Percentiles rank a stretch among this genome's conserved stretches.
Evolutionary conservation across 2,329 filamentous ascomycete genomes (phyloP).

Genomic region (Aspergillus uvarum): DNA sequence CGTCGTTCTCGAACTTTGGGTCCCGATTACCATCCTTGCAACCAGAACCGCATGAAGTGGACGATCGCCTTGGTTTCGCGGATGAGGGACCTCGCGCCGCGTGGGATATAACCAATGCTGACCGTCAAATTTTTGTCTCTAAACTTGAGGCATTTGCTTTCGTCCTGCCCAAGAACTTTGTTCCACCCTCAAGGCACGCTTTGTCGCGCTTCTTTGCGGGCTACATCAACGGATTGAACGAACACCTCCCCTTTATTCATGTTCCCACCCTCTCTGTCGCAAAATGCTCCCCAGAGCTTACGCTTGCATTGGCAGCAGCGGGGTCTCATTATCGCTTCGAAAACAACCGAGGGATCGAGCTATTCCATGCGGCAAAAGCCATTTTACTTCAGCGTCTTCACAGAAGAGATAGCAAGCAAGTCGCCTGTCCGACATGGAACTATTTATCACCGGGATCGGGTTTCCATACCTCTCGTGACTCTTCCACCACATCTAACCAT

Average conservation of each 20-base stretch:
- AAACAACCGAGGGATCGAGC: conserved; percentile 53
- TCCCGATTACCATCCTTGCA: conserved; percentile 50
- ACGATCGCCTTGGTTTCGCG: conserved; percentile 42
- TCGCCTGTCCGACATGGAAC: conserved; percentile 44
- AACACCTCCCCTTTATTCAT: conserved; percentile 54
- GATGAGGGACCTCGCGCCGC: conserved; percentile 46
- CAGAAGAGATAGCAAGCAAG: conserved; percentile 49
- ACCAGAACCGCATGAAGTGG: conserved; percentile 47
- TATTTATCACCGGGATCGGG: conserved; percentile 38
- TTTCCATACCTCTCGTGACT: conserved; percentile 42
- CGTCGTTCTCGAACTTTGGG: conserved; percentile 51
- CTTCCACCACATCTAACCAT: conserved; percentile 44
- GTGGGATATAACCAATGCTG: conserved; percentile 49
- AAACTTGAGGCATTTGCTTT: conserved; percentile 48
- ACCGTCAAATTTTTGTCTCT: conserved; percentile 46
- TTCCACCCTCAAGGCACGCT: conserved; percentile 50
- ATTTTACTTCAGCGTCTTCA: conserved; percentile 55
- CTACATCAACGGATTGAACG: conserved; percentile 53
- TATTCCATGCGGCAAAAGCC: conserved; percentile 58
- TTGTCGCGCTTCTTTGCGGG: conserved; percentile 52
- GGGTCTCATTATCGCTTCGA: conserved; percentile 52
- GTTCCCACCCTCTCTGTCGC: conserved; percentile 49
- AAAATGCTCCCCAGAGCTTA: conserved; percentile 48
- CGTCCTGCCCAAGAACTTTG: conserved; percentile 48
- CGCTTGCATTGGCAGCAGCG: conserved; percentile 53